These are phyloP conservation scores for Mrakia gelida DNA, from an alignment of 768 basidiomycete genomes.

Conservation along the genomic window DNA sequence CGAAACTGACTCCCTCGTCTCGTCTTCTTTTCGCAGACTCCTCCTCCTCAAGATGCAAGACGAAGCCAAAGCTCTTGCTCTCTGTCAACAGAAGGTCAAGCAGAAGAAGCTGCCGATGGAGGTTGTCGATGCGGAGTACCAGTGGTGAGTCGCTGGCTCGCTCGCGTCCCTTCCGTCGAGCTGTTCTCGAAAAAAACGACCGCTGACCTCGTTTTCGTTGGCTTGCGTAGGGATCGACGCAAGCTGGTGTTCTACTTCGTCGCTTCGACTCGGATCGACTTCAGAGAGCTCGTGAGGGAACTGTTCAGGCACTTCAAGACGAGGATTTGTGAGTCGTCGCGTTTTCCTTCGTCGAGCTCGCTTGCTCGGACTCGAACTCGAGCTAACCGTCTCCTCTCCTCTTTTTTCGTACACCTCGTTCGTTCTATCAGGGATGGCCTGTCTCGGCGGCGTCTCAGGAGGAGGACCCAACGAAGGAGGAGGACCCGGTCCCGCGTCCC, in stretches of 20 bases:
- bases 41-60: slow-evolving; percentile 80
- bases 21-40: slow-evolving; percentile 50
- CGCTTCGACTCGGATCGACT: slow-evolving; percentile 85
- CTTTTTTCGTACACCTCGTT: too few species aligned
- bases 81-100: slow-evolving; percentile 85
- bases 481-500: not conserved
- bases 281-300: slow-evolving; percentile 75
- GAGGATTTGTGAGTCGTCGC: slow-evolving; percentile 48
- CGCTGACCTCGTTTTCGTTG: not conserved
- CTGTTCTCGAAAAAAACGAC: too few species aligned
- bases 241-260: slow-evolving; percentile 98
- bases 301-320: slow-evolving; percentile 63
- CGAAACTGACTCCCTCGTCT: not conserved
- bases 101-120: slow-evolving; percentile 97
- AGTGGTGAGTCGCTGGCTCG: slow-evolving; percentile 66
- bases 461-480: not conserved
- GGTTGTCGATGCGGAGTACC: slow-evolving; percentile 96
- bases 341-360: not conserved
- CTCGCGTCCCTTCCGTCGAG: not conserved
- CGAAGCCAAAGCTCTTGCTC: slow-evolving; percentile 79
- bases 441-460: slow-evolving; percentile 41
- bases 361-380: not conserved
- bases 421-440: slow-evolving; percentile 60
- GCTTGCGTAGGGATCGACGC: slow-evolving; percentile 73
- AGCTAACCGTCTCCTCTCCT: not conserved